Base-by-base conservation (phyloP, 371 early-diverging fungal genomes). In the Mycotypha africana region DNA sequence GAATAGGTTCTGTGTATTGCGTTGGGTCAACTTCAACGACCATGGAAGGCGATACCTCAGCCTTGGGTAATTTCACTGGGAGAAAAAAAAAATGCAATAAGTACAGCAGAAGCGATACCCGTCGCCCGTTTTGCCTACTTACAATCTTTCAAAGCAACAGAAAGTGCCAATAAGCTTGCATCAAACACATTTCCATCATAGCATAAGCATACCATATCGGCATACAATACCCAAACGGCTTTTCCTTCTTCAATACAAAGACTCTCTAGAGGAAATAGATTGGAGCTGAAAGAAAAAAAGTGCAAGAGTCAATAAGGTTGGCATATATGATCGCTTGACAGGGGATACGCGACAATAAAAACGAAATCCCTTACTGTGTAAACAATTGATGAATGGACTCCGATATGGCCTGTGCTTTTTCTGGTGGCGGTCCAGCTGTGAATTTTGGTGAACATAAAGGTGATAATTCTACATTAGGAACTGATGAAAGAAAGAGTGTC, bases 171-270 rank as follows among this genome's bases (percentile, higher is more conserved):
- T n/a, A 95, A 39, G 22, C 90, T 83, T 0, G 95, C 94, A 56
- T 97, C 97, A 38, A 92, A 43, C 1, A 91, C 79, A 56, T 90
- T 91, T 15, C 97, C 97, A 58, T 91, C 95, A 51, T 92, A 88
- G 49, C 88, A 85, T 23, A 97, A 53, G 49, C 93, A 94, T 12
- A 91, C 84, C 22, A 95, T 82, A 63, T 97, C 97, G 3, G 86
- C 85, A 52, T 90, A 87, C 17, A 97, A 64, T 28, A 84, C 79
- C 96, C 96, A 97, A 10, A 79, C 92, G 2, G 92, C 94, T 45
- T 83, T 78, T 28, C 89, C 90, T 14, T 69, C 58, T 47, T 81
- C 88, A 49, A 97, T 93, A 60, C 92, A 90, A 39, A 97, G 75
- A 11, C 74, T 62, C 24, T 74, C 66, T 16, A 89, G 63, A 55